phyloP scores from a whole-genome alignment of 2,329 filamentous ascomycete genomes.

The Colletotrichum destructivum region DNA sequence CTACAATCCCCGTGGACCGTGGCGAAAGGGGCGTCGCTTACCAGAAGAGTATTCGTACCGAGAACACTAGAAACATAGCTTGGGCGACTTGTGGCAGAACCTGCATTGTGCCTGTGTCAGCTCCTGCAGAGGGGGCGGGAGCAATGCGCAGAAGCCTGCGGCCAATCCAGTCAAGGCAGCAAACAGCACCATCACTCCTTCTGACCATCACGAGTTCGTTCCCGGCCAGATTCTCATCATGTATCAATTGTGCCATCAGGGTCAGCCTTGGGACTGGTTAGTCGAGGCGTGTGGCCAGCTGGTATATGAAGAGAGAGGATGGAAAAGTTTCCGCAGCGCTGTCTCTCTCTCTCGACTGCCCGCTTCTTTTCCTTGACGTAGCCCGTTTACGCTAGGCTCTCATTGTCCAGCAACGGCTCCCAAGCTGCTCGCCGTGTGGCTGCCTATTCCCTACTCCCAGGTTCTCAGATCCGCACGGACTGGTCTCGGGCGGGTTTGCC shows the following conservation, averaged over 20 bases:
- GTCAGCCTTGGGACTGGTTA: background rate
- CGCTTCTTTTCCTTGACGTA: background rate
- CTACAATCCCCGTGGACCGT: background rate
- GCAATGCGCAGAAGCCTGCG: constrained; percentile 7
- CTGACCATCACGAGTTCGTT: background rate
- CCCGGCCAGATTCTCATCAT: background rate
- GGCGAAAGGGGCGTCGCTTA: background rate
- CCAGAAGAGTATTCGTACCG: background rate
- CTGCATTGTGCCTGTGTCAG: constrained; percentile 24
- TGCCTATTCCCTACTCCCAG: constrained; percentile 11
- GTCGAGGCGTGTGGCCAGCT: constrained; percentile 7
- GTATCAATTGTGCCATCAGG: constrained; percentile 5
- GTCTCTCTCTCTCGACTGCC: background rate
- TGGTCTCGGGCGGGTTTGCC: constrained; percentile 32
- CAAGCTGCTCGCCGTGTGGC: background rate
- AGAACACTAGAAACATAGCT: background rate
- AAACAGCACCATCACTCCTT: background rate
- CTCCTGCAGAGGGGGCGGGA: constrained; percentile 11
- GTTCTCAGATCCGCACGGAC: constrained; percentile 42
- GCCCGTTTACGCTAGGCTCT: background rate
- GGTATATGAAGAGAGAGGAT: constrained; percentile 4
- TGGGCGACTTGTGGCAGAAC: background rate
- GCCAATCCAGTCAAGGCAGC: background rate
- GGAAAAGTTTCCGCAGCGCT: background rate
- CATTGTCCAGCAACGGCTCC: constrained; percentile 1